Evolutionary conservation across 345 rosid species (phyloP).

Genomic region (Luvunga scandens): DNA sequence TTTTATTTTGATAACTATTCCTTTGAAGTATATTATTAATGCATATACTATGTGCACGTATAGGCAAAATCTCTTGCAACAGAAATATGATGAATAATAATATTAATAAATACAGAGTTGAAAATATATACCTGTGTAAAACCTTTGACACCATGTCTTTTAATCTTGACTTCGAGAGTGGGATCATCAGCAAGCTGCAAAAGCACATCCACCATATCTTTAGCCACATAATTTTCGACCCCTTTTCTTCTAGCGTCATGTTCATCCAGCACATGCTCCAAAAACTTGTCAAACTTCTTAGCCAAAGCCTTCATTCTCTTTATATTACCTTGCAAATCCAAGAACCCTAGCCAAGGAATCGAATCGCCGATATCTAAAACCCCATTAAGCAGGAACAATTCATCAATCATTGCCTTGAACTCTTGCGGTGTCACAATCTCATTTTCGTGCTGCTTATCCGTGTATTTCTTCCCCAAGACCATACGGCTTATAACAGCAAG

Average conservation of each 20-base stretch:
- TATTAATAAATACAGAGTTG: neutral
- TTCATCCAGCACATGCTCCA: conserved; percentile 62
- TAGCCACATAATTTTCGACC: conserved; percentile 39
- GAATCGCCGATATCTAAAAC: conserved; percentile 64
- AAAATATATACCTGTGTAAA: conserved; percentile 41
- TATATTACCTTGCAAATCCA: conserved; percentile 66
- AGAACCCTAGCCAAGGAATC: conserved; percentile 54
- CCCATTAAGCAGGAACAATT: conserved; percentile 62
- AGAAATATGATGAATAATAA: neutral
- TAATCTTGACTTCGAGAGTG: conserved; percentile 40
- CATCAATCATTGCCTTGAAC: conserved; percentile 69
- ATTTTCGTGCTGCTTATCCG: conserved; percentile 19
- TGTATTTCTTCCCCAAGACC: conserved; percentile 65
- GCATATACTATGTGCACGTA: neutral
- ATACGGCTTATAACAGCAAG: conserved; percentile 59
- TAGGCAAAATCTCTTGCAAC: neutral
- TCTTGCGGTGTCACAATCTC: conserved; percentile 50
- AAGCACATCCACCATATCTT: conserved; percentile 67
- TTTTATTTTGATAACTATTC: too few relatives aligned
- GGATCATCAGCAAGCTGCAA: conserved; percentile 45
- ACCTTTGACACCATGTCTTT: conserved; percentile 59
- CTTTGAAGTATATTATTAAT: too few relatives aligned
- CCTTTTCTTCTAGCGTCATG: conserved; percentile 38
- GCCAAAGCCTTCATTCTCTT: conserved; percentile 62
- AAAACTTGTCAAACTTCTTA: conserved; percentile 54